Percentiles rank a stretch among this genome's conserved stretches.
phyloP scores from a whole-genome alignment of 163 green algal species.

The Botryococcus braunii region DNA sequence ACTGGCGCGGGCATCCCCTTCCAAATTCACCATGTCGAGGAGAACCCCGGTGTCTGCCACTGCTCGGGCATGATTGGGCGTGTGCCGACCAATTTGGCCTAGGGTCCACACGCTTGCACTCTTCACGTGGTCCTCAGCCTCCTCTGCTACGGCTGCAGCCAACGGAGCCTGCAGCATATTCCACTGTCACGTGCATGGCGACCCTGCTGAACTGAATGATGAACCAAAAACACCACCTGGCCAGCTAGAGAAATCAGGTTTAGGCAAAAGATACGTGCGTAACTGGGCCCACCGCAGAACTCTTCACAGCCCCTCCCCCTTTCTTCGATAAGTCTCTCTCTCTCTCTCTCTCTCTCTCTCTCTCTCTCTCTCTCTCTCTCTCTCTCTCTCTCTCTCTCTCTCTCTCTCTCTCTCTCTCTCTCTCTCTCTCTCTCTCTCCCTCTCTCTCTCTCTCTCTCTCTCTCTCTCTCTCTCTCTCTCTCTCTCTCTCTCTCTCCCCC shows the following conservation, averaged over 20 bases:
- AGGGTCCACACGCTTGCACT: conserved; percentile 69
- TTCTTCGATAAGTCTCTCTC: too few relatives aligned
- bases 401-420: too few relatives aligned
- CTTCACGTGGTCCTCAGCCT: conserved; percentile 73
- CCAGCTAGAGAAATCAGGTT: not conserved
- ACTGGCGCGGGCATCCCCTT: conserved; percentile 28
- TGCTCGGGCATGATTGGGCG: conserved; percentile 71
- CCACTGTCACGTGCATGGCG: too few relatives aligned
- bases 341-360: too few relatives aligned
- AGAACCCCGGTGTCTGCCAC: conserved; percentile 72
- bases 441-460: too few relatives aligned
- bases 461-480: too few relatives aligned
- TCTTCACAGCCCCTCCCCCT: too few relatives aligned
- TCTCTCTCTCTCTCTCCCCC: too few relatives aligned
- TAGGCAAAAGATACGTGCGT: not conserved
- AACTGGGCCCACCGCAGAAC: too few relatives aligned
- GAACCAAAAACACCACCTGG: conserved; percentile 8
- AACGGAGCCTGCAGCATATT: conserved; percentile 39
- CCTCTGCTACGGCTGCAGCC: conserved; percentile 48
- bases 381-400: too few relatives aligned
- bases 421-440: too few relatives aligned
- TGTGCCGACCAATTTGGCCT: conserved; percentile 60
- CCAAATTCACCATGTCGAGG: conserved; percentile 47
- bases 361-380: too few relatives aligned
- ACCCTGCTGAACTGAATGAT: conserved; percentile 9